Conservation (phyloP, 2,329 filamentous ascomycete species). For the Ascochyta clinopodiicola region DNA sequence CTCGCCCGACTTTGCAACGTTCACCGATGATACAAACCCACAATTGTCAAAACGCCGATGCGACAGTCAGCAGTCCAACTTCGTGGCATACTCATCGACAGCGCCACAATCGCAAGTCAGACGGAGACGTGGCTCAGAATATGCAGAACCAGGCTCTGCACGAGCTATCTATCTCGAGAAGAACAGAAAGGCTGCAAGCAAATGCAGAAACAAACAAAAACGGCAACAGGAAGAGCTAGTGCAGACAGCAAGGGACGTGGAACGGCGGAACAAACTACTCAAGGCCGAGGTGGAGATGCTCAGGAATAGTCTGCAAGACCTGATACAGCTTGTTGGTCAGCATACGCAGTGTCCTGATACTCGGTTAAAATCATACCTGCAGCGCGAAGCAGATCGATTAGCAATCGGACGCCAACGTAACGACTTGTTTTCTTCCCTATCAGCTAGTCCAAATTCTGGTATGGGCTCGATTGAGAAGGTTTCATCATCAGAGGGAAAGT, state of each 20-base stretch:
- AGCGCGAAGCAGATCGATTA: slow-evolving; percentile 35
- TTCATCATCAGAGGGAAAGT: slow-evolving; percentile 1
- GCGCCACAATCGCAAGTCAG: slow-evolving; percentile 1
- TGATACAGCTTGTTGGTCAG: slow-evolving; percentile 34
- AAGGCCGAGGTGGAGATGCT: slow-evolving; percentile 39
- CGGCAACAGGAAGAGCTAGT: slow-evolving; percentile 60
- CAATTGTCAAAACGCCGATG: not conserved
- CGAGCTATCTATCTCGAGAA: slow-evolving; percentile 61
- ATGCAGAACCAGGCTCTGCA: slow-evolving; percentile 34
- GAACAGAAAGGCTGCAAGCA: slow-evolving; percentile 74
- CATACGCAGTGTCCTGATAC: slow-evolving; percentile 36
- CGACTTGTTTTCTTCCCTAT: not conserved
- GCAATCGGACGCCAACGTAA: slow-evolving; percentile 1
- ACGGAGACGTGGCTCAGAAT: slow-evolving; percentile 26
- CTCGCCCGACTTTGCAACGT: not conserved
- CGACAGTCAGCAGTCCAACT: slow-evolving; percentile 9
- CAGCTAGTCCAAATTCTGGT: not conserved
- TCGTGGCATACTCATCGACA: slow-evolving; percentile 2
- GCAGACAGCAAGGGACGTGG: slow-evolving; percentile 45
- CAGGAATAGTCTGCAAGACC: slow-evolving; percentile 25
- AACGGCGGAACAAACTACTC: slow-evolving; percentile 36
- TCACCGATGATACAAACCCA: not conserved
- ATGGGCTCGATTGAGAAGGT: not conserved
- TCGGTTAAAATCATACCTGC: slow-evolving; percentile 33
- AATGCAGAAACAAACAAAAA: slow-evolving; percentile 73